These are phyloP conservation scores for Mortierella sp. DNA, from an alignment of 371 early-diverging fungal species.

Conservation along the genomic window DNA sequence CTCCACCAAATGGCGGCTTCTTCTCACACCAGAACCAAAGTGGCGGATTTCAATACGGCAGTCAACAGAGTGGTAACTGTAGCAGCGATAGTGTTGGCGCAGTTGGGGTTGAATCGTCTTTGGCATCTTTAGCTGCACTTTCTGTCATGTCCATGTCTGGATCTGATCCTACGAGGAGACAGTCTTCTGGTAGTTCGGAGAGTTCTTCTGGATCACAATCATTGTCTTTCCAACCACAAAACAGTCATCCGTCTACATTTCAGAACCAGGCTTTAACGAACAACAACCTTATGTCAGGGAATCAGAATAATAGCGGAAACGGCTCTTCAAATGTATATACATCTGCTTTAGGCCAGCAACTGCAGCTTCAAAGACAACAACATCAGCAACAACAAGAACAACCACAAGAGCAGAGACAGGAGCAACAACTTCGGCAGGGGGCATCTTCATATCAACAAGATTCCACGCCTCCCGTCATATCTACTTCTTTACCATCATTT, in stretches of 20 bases:
- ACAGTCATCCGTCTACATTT: conserved; percentile 19
- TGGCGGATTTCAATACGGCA: conserved; percentile 2
- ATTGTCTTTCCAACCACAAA: conserved; percentile 21
- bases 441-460: conserved; percentile 4
- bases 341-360: conserved; percentile 36
- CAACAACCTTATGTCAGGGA: not conserved
- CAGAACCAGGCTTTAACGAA: conserved; percentile 18
- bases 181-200: not conserved
- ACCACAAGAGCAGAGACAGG: conserved; percentile 9
- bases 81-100: not conserved
- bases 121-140: conserved; percentile 38
- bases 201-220: conserved; percentile 10
- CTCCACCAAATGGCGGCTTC: conserved; percentile 9
- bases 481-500: conserved; percentile 8
- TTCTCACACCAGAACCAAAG: conserved; percentile 16
- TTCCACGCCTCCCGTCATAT: not conserved
- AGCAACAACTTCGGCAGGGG: conserved; percentile 14
- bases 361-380: conserved; percentile 32
- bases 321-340: conserved; percentile 9
- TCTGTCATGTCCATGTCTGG: conserved; percentile 31
- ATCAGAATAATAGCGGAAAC: not conserved
- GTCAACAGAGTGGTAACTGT: not conserved
- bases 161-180: not conserved
- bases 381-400: conserved; percentile 20
- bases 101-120: conserved; percentile 29